Percentiles rank a stretch among this genome's conserved stretches.
Evolutionary conservation across 768 basidiomycete genomes (phyloP).

Genomic region (Boletus eberwhitei): DNA sequence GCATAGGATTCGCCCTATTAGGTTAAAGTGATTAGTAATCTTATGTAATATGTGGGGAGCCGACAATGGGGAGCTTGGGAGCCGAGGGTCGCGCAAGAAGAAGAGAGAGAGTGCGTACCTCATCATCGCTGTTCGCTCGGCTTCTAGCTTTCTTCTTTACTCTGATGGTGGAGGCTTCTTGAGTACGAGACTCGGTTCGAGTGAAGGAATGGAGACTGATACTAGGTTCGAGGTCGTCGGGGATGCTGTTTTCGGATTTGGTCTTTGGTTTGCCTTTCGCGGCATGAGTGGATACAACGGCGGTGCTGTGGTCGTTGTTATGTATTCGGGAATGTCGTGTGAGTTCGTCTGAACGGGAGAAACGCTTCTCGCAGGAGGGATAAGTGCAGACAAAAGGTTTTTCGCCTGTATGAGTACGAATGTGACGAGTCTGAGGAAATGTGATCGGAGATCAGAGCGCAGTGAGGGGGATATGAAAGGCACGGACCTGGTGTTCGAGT

Average conservation of each 20-base stretch:
- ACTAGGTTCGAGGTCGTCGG: constrained; percentile 26
- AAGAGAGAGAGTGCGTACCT: constrained; percentile 49
- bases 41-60: constrained; percentile 30
- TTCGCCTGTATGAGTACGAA: constrained; percentile 97
- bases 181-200: constrained; percentile 16
- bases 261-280: constrained; percentile 29
- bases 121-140: constrained; percentile 77
- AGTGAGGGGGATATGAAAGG: constrained; percentile 4
- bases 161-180: constrained; percentile 33
- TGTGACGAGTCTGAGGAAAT: constrained; percentile 80
- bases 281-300: constrained; percentile 17
- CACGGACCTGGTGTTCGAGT: constrained; percentile 87
- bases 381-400: constrained; percentile 93
- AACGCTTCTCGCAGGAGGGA: constrained; percentile 95
- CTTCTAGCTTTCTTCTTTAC: constrained; percentile 78
- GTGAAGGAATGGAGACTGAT: constrained; percentile 27
- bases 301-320: constrained; percentile 50
- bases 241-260: constrained; percentile 23
- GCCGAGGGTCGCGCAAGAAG: neutral
- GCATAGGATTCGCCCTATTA: constrained; percentile 55
- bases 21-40: constrained; percentile 14
- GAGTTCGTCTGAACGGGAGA: constrained; percentile 97
- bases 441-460: constrained; percentile 19
- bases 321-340: constrained; percentile 96
- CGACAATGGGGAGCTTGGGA: constrained; percentile 15